Percentiles rank a stretch among this genome's conserved stretches.
phyloP scores from a whole-genome alignment of 306 rosid genomes.

The Senna siamea region DNA sequence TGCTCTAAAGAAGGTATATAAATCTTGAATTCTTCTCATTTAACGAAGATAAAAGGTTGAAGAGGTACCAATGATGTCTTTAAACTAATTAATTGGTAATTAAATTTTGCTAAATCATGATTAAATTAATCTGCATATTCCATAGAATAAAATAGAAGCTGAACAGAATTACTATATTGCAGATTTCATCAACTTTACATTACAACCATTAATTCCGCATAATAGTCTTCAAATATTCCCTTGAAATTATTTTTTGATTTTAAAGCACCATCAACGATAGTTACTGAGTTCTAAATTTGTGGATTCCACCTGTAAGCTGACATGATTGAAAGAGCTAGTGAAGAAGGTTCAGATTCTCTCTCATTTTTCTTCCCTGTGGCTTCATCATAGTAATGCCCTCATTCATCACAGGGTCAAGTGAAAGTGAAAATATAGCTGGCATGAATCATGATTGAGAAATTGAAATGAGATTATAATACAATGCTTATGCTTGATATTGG shows the following conservation, averaged over 20 bases:
- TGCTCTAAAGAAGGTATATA: too few species aligned
- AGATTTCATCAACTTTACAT: too few species aligned
- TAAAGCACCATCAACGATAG: conserved; percentile 5
- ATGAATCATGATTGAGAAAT: neutral
- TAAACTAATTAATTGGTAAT: neutral
- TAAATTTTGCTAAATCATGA: too few species aligned
- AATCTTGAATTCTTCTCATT: too few species aligned
- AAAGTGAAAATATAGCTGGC: conserved; percentile 3
- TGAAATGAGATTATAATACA: neutral
- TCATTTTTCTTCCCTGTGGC: neutral
- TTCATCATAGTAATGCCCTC: neutral
- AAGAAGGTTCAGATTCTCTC: neutral
- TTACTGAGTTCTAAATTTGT: neutral
- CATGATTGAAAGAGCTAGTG: neutral
- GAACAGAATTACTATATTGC: too few species aligned
- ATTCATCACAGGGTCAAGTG: neutral
- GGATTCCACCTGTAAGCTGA: neutral
- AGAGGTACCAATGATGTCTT: too few species aligned
- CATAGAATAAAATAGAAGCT: too few species aligned
- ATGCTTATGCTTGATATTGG: conserved; percentile 14
- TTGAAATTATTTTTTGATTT: neutral
- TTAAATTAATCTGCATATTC: too few species aligned
- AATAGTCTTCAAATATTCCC: conserved; percentile 8
- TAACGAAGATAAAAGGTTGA: too few species aligned
- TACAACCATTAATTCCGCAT: too few species aligned